phyloP scores from a whole-genome alignment of 2,329 filamentous ascomycete genomes.

The Fusarium beomiforme region DNA sequence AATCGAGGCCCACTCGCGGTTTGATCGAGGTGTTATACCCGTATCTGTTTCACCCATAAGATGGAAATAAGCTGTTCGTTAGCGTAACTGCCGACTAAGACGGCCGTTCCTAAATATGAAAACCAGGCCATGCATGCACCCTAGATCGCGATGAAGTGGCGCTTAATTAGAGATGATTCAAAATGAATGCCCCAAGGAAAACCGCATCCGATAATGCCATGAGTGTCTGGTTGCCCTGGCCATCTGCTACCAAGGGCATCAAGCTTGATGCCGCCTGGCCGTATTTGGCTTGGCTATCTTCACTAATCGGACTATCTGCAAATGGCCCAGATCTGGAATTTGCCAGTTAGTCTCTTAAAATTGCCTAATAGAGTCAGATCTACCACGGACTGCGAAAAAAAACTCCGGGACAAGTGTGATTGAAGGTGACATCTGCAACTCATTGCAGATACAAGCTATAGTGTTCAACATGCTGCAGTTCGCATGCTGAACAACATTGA shows the following conservation, averaged over 20 bases:
- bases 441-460: not conserved
- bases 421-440: not conserved
- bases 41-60: not conserved
- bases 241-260: not conserved
- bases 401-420: not conserved
- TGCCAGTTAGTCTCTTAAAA: conserved; percentile 2
- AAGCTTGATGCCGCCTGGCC: conserved; percentile 5
- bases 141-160: not conserved
- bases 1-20: not conserved
- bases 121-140: conserved; percentile 7
- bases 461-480: not conserved
- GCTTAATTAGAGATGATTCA: conserved; percentile 11
- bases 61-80: conserved; percentile 10
- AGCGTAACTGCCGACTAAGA: conserved; percentile 12
- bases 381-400: not conserved
- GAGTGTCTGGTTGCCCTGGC: not conserved
- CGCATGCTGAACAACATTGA: not conserved
- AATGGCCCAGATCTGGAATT: conserved; percentile 1
- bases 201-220: not conserved
- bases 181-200: not conserved
- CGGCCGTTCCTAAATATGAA: conserved; percentile 6
- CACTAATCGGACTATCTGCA: conserved; percentile 6
- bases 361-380: conserved; percentile 15
- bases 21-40: conserved; percentile 7
- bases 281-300: conserved; percentile 14